Base-by-base conservation (phyloP, 768 basidiomycete species). In the Tylopilus sp. region DNA sequence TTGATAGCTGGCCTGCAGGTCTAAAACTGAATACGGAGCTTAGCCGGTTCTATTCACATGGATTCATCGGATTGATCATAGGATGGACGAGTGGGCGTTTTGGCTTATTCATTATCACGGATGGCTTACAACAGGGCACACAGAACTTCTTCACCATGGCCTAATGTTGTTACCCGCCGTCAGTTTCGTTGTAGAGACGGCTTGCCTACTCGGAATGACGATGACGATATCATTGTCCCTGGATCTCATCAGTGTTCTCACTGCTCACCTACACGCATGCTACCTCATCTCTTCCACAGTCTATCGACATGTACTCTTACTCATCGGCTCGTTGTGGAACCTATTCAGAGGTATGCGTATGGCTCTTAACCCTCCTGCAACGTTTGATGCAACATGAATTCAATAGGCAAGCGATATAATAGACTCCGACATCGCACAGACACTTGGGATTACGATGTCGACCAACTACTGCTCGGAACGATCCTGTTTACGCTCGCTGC, bases 11-110 rank as follows among this genome's bases (percentile, higher is more conserved):
- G 95, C 95, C 95, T 0, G 93, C 86, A 2, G 95, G 97, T 1
- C 72, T 99, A 36, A 99, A 99, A 69, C 83, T 99, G 47, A 98
- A 98, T 62, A 91, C 91, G 0, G 91, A 98, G 59, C 78, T 99
- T n/a, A 91, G 91, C 58, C 74, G 76, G 22, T 88, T 97, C 64
- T 88, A 91, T 61, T 82, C 85, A n/a, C 77, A 83, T 51, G 76
- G 79, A 0, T 85, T 97, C 44, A 73, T 85, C 3, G 77, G 77
- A 22, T 55, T 90, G 13, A 79, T 91, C 15, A 75, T 74, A 1
- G 59, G 79, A 3, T 98, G 92, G 91, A 81, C 78, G 6, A 70
- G 94, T 94, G 51, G 42, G 87, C 75, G 21, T 38, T 15, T 28
- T 9, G n/a, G 15, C 20, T 28, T 33, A 2, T 21, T 36, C 39